Evolutionary conservation across 805 yeast species (phyloP).

Genomic region (Metschnikowia kofuensis): DNA sequence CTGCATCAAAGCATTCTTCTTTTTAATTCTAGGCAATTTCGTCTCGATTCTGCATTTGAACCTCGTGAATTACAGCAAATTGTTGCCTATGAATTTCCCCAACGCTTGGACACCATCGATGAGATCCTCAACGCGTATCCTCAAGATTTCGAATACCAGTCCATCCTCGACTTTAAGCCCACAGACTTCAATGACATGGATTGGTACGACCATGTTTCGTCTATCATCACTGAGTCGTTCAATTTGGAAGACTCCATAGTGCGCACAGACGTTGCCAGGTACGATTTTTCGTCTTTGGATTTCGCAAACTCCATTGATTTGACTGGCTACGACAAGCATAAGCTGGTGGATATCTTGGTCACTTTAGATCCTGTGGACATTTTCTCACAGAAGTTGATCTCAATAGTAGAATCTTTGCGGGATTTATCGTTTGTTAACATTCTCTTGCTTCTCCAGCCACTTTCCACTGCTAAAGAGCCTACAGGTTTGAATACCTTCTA

Average conservation of each 20-base stretch:
- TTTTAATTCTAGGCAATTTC: constrained; percentile 54
- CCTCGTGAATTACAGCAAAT: constrained; percentile 34
- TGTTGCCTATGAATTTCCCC: constrained; percentile 44
- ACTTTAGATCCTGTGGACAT: constrained; percentile 74
- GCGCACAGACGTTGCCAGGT: constrained; percentile 43
- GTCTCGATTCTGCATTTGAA: constrained; percentile 24
- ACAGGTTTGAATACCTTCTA: constrained; percentile 59
- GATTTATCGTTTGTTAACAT: constrained; percentile 50
- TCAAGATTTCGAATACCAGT: constrained; percentile 18
- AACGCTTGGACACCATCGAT: constrained; percentile 37
- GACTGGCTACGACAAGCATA: constrained; percentile 18
- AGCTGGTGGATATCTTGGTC: constrained; percentile 53
- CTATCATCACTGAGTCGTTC: constrained; percentile 44
- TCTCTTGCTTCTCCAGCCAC: constrained; percentile 59
- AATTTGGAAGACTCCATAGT: constrained; percentile 41
- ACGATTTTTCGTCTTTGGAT: constrained; percentile 39
- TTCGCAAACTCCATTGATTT: constrained; percentile 27
- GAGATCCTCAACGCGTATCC: constrained; percentile 30
- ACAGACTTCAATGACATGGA: constrained; percentile 27
- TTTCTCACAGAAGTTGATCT: constrained; percentile 57
- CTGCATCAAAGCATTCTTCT: constrained; percentile 39
- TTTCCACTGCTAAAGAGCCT: constrained; percentile 32
- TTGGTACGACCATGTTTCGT: constrained; percentile 47
- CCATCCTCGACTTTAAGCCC: constrained; percentile 17
- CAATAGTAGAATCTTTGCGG: constrained; percentile 41